Base-by-base conservation (phyloP, 2,329 filamentous ascomycete genomes). In the Fusarium cicatricum region DNA sequence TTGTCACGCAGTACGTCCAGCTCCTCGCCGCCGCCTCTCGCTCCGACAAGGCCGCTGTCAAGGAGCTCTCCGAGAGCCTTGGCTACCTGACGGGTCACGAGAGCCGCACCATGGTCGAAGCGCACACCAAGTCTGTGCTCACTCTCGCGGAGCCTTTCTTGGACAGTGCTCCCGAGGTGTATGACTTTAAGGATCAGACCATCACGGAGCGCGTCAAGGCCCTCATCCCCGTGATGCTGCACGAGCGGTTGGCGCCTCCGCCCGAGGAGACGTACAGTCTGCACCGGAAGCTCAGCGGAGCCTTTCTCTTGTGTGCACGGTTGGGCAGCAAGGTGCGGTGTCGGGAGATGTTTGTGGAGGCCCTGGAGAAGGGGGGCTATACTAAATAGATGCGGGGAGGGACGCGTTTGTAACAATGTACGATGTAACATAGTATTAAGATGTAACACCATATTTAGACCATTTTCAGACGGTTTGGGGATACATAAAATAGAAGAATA, bases 241-340 rank as follows among this genome's bases (percentile, higher is more conserved):
- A 86, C 52, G 95, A 99, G 79, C 80, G 95, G 31, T 78, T 99
- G 16, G 87, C 91, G 14, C 94, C 95, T 19, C 95, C 96, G 19
- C 95, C 95, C 0, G 96, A 99, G 77, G 95, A 99, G 81, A 99
- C 95, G 46, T 99, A 99, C 72, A 94, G 90, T 72, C 77, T 99
- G 69, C 95, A 99, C 75, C 85, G 95, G 57, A 99, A 99, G 78
- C 78, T 99, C 49, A 97, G 92, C 73, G 95, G 95, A 0, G 96
- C 95, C 0, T 99, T 99, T 72, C 76, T 99, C 69, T 80, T 99
- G 15, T 99, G 95, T 74, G 93, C 95, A 0, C 85, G 87, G 63
- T 74, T 99, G 55, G 92, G 91, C 3, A 97, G 92, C 72, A 83
- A 86, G 61, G 93, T 99, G 3, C 81, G 81, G 52, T 97, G 94